Evolutionary conservation across 140 eudicot species (phyloP), one percentile per base, ranked within the genome.

Genomic region (Ambrosia hybrid): DNA sequence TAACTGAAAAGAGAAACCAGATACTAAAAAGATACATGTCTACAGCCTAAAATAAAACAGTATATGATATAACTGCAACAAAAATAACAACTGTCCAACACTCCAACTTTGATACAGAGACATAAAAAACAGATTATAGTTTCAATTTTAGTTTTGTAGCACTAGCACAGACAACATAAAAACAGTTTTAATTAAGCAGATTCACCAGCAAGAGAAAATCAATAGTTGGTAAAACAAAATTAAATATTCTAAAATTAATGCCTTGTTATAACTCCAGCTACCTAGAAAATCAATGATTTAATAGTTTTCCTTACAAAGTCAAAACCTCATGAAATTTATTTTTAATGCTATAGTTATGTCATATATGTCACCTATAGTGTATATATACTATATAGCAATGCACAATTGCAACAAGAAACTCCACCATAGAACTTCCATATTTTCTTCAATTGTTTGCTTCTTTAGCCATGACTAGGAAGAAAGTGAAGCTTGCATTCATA

Each of bases 401-500:
- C 67, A 9, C 46, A 59, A 38, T 67, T 67, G 79, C 66, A 68
- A 17, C 36, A 8, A 64, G 65, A 70, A 30, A 72, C 65, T 51
- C 80, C 34, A 26, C 3, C 71, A 58, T 36, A 73, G 51, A 73
- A 79, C 76, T 73, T 57, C 83, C 75, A 79, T 79, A 79, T 65
- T 66, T 68, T 75, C 57, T n/a, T 10, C 43, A 2, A 13, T 53
- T 38, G 4, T 63, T 81, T 73, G 79, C 75, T 52, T 68, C 72
- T 81, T 77, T 75, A 49, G 71, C 70, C 45, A 88, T 88, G 91
- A 76, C 91, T 10, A 81, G 89, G 56, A 85, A 83, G 85, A 88
- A 88, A 75, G 89, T 85, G 79, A 85, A 88, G 57, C 87, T 88
- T 9, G 88, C 88, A 11, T 88, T 83, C 85, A 88, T 88, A 73